Base-by-base conservation (phyloP, 192 early-diverging fungal species). In the Coemansia guatemalensis region DNA sequence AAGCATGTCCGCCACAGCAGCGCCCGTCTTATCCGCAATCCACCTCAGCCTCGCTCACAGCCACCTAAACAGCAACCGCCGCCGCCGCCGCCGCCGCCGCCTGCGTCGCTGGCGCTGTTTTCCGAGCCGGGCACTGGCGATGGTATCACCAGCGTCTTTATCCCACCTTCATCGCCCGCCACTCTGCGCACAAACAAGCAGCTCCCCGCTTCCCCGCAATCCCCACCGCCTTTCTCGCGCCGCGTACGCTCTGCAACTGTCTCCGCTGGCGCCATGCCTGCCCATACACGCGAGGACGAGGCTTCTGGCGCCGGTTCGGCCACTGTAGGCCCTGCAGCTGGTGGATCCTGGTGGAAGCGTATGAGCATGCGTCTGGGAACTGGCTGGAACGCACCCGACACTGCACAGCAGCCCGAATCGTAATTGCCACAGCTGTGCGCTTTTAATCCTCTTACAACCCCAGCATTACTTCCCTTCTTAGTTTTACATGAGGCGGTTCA, bases 131-230 rank as follows among this genome's bases (percentile, higher is more conserved):
- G 77, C 47, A 65, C 77, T 8, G 77, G 77, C 60, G 77, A 79
- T 53, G 77, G 77, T 50, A 67, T 79, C 44, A 79, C 71, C 53
- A 79, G 77, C 58, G 77, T 79, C 51, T 79, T 79, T 57, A 58
- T 79, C 7, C 77, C 77, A 41, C 77, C 77, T 2, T 66, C 59
- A 3, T 74, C 71, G 56, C 77, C 71, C 1, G 56, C 66, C 18
- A 18, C 35, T n/a, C 47, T 53, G 59, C 70, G 54, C n/a, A 59
- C 49, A 23, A 29, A 49, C 26, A 49, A 33, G 32, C 54, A 22
- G 29, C 23, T 41, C 14, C 58, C 55, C 26, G 26, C 22, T 7
- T 17, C 23, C 12, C 39, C 56, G 22, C 53, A 68, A 23, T 60
- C 59, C 8, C 71, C 76, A 23, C 71, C 69, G 23, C 58, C 59